Conservation (phyloP, 805 yeast genomes). For the Metschnikowia dekortorum region DNA sequence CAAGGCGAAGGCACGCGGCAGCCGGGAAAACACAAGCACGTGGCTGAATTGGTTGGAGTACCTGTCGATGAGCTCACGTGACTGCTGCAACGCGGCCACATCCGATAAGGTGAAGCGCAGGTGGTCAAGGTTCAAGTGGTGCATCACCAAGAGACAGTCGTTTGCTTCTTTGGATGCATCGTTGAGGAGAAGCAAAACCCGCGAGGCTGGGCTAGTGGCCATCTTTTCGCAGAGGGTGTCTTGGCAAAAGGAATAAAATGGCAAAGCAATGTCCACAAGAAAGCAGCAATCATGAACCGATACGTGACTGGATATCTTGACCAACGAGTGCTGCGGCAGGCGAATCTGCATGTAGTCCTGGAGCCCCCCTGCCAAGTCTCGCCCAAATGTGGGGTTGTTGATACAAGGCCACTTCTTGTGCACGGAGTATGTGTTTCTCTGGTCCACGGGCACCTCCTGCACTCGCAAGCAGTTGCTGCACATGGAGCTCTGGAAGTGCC, state of each 20-base stretch:
- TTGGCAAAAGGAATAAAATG: slow-evolving; percentile 28
- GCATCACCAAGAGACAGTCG: slow-evolving; percentile 33
- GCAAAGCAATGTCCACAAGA: slow-evolving; percentile 30
- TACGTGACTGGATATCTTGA: slow-evolving; percentile 27
- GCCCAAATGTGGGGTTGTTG: slow-evolving; percentile 25
- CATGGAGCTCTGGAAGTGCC: not conserved
- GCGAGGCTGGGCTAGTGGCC: slow-evolving; percentile 8
- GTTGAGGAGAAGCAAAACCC: slow-evolving; percentile 26
- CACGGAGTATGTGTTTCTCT: slow-evolving; percentile 7
- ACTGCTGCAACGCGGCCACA: not conserved
- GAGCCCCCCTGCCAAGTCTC: slow-evolving; percentile 36
- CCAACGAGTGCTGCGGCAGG: slow-evolving; percentile 21
- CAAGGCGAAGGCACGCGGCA: slow-evolving; percentile 1
- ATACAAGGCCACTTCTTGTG: slow-evolving; percentile 22
- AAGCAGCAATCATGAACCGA: slow-evolving; percentile 36
- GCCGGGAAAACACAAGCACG: slow-evolving; percentile 12
- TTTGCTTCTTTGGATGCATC: slow-evolving; percentile 29
- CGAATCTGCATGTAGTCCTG: slow-evolving; percentile 32
- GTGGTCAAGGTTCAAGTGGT: slow-evolving; percentile 20
- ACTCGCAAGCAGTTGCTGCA: slow-evolving; percentile 21
- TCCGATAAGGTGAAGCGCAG: slow-evolving; percentile 15
- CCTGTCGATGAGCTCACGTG: slow-evolving; percentile 3
- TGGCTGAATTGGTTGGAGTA: slow-evolving; percentile 11
- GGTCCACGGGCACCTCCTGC: slow-evolving; percentile 1
- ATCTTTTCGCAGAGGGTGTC: slow-evolving; percentile 11